These are phyloP conservation scores for Periconia digitata DNA, from an alignment of 2,329 filamentous ascomycete genomes.

Conservation along the genomic window DNA sequence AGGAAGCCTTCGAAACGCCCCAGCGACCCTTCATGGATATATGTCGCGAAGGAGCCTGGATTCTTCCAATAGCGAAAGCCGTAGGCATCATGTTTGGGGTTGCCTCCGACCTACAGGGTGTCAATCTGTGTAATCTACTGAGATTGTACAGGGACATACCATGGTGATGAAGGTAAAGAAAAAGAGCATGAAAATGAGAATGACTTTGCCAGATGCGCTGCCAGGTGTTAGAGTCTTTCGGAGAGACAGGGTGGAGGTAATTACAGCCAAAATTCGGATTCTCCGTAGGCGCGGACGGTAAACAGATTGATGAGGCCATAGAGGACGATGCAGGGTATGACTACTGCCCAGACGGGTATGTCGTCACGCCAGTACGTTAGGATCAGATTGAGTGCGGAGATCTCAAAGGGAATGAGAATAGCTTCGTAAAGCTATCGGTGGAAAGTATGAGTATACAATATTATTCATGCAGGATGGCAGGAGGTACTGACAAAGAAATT, in stretches of 20 bases:
- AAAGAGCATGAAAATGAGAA: conserved; percentile 44
- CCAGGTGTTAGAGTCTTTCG: not conserved
- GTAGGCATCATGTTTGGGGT: conserved; percentile 34
- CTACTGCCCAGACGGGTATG: conserved; percentile 37
- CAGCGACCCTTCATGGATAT: conserved; percentile 53
- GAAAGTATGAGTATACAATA: too few relatives aligned
- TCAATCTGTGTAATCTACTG: not conserved
- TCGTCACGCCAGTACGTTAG: conserved; percentile 30
- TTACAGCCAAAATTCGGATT: conserved; percentile 41
- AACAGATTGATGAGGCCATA: conserved; percentile 40
- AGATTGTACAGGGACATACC: conserved; percentile 1
- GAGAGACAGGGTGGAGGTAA: not conserved
- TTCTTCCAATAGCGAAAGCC: conserved; percentile 45
- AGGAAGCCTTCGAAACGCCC: conserved; percentile 61
- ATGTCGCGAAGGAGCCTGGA: conserved; percentile 27
- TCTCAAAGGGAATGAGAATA: conserved; percentile 49
- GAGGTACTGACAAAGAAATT: conserved; percentile 46
- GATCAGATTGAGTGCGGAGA: conserved; percentile 33
- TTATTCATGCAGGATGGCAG: too few relatives aligned
- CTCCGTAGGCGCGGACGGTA: conserved; percentile 43
- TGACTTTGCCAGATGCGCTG: conserved; percentile 35
- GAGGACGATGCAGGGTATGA: conserved; percentile 33
- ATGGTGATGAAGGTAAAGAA: conserved; percentile 44
- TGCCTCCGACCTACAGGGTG: conserved; percentile 31
- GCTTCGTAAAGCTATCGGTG: conserved; percentile 39